Conservation (phyloP, 1,284 basidiomycete genomes). For the Phellopilus nigrolimitatus region DNA sequence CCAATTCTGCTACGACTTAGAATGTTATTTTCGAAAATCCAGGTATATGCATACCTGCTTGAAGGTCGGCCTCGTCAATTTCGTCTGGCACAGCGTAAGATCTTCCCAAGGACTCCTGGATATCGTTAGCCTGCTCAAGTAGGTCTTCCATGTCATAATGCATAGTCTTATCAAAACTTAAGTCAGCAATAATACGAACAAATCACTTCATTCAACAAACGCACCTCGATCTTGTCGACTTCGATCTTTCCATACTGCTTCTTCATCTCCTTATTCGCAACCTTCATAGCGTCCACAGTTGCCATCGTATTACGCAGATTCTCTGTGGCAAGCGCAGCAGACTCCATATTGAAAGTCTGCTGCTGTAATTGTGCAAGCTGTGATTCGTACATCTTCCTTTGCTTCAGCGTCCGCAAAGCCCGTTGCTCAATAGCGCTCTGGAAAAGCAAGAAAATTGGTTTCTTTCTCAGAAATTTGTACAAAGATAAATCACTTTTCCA, state of each 20-base stretch:
- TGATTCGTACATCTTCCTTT: conserved; percentile 94
- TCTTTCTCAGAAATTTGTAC: conserved; percentile 3
- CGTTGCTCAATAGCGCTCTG: conserved; percentile 92
- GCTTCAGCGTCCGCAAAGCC: conserved; percentile 91
- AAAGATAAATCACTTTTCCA: conserved; percentile 71
- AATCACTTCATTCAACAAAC: too few relatives aligned
- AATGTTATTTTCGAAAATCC: conserved; percentile 12
- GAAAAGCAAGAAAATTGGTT: background rate
- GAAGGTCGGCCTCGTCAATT: conserved; percentile 94
- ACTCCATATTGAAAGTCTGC: conserved; percentile 99
- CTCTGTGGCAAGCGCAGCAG: conserved; percentile 91
- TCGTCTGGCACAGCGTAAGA: conserved; percentile 98
- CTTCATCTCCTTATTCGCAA: conserved; percentile 96
- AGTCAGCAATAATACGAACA: too few relatives aligned
- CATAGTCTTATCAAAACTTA: conserved; percentile 55
- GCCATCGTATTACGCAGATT: conserved; percentile 99
- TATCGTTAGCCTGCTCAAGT: conserved; percentile 95
- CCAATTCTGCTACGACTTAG: conserved; percentile 60
- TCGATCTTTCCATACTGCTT: conserved; percentile 98
- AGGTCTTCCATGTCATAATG: conserved; percentile 99
- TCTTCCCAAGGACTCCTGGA: conserved; percentile 90
- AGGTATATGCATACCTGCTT: conserved; percentile 67
- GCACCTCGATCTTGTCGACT: conserved; percentile 96
- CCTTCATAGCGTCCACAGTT: conserved; percentile 97
- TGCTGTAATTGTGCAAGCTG: conserved; percentile 91